phyloP scores from a whole-genome alignment of 2,329 filamentous ascomycete genomes.

The Aspergillus melleus region DNA sequence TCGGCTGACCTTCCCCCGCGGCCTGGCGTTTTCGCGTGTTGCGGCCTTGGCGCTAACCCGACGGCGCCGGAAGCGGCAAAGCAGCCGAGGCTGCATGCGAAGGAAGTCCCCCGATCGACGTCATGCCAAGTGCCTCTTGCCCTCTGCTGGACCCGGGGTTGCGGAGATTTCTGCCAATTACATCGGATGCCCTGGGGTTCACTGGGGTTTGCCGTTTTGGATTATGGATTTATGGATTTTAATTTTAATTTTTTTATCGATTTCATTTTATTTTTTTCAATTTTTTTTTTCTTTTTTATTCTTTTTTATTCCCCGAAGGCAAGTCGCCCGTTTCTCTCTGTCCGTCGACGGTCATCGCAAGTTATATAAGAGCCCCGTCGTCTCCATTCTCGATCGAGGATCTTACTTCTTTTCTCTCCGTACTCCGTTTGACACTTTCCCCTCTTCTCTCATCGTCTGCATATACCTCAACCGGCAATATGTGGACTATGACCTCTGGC shows the following conservation, averaged over 20 bases:
- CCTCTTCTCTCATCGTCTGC: not conserved
- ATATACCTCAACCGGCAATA: slow-evolving; percentile 16
- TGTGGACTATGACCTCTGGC: slow-evolving; percentile 34
- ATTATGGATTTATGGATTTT: too few relatives aligned
- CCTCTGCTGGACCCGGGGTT: not conserved
- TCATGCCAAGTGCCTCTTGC: not conserved
- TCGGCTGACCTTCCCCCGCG: not conserved
- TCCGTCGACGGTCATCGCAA: not conserved
- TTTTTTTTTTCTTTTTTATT: not conserved
- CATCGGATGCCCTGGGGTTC: not conserved
- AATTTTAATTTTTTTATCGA: too few relatives aligned
- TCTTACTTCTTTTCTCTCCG: not conserved
- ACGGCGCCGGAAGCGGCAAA: not conserved
- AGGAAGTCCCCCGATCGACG: not conserved
- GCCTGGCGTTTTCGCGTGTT: too few relatives aligned
- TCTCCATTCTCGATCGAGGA: not conserved
- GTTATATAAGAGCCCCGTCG: not conserved
- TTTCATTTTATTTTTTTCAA: too few relatives aligned
- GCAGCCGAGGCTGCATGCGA: not conserved
- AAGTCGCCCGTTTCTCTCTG: not conserved
- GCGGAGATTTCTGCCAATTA: not conserved
- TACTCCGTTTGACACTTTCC: not conserved
- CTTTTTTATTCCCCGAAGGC: not conserved
- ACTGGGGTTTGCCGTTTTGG: not conserved
- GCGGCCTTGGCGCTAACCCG: not conserved